Evolutionary conservation across 495 filamentous ascomycete species (phyloP).

Genomic region (Tuber aestivum): DNA sequence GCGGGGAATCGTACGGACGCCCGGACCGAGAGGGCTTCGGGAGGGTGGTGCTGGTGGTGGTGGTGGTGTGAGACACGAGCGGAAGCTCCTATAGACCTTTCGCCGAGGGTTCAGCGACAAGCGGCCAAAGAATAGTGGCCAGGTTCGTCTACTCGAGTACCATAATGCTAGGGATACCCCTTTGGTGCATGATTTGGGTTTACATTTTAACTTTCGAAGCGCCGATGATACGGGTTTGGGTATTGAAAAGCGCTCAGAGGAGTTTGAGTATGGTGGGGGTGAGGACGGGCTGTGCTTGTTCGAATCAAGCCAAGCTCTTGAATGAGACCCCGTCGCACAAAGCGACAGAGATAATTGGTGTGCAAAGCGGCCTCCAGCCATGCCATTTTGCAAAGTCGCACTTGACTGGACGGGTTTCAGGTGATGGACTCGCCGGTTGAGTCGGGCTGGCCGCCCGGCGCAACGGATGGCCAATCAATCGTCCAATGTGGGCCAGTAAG

Average conservation of each 20-base stretch:
- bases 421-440: not conserved
- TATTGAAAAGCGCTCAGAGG: not conserved
- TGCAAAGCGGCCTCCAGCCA: not conserved
- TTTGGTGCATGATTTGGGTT: not conserved
- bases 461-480: constrained; percentile 1
- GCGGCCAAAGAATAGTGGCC: not conserved
- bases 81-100: not conserved
- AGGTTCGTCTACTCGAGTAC: not conserved
- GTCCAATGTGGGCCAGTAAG: not conserved
- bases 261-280: not conserved
- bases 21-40: not conserved
- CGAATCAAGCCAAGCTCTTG: not conserved
- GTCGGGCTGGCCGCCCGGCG: not conserved
- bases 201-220: not conserved
- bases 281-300: not conserved
- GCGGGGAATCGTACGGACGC: not conserved
- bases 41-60: not conserved
- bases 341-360: not conserved
- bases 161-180: not conserved
- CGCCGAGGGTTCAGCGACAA: not conserved
- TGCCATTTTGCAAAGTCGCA: not conserved
- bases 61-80: not conserved
- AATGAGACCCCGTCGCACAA: not conserved
- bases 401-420: not conserved
- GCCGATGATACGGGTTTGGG: not conserved